Evolutionary conservation across 495 filamentous ascomycete species (phyloP), one percentile per base, ranked within the genome.

Genomic region (Penicillium argentinense): DNA sequence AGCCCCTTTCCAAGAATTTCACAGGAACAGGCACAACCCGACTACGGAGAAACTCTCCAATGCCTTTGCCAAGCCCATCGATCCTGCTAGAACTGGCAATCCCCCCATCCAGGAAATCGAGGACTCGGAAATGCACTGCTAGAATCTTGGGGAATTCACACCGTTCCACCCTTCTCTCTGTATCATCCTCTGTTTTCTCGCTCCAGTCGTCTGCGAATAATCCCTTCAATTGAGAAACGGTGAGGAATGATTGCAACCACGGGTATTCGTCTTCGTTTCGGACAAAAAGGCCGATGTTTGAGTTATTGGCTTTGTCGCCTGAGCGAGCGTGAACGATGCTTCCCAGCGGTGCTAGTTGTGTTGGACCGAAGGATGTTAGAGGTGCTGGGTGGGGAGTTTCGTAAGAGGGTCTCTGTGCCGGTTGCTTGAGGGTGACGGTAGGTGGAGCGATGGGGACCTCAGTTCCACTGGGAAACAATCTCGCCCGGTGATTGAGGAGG

Each of bases 11-110:
- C 25, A 43, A 27, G 19, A 43, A 43, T 19, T n/a, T 26, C 5
- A 43, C 17, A 6, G 76, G 77, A 29, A 78, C 39, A 27, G 69
- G 62, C 9, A 79, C 73, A 39, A 70, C 24, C 39, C 59, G 63
- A 45, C 62, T 60, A 13, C 77, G 59, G 2, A 80, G 27, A 53
- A 64, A 79, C 53, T 80, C 77, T 9, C 64, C 74, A 37, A 78
- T 67, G 1, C 75, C 74, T 54, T 81, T 81, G 1, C 72, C 77
- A 40, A 80, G 60, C 12, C 72, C 66, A 57, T 80, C 77, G 22
- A 73, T 44, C 7, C 60, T 62, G 14, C 60, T 66, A 0, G 69
- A 70, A 41, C 71, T 76, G 26, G 63, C 72, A 0, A 79, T 75
- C 4, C 77, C 78, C 9, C 76, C 48, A 5, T 72, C 78, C 19